A percentile compares a stretch with the other conserved stretches of the same genome.
Evolutionary conservation across 2,329 filamentous ascomycete species (phyloP).

Genomic region (Colletotrichum sp.): DNA sequence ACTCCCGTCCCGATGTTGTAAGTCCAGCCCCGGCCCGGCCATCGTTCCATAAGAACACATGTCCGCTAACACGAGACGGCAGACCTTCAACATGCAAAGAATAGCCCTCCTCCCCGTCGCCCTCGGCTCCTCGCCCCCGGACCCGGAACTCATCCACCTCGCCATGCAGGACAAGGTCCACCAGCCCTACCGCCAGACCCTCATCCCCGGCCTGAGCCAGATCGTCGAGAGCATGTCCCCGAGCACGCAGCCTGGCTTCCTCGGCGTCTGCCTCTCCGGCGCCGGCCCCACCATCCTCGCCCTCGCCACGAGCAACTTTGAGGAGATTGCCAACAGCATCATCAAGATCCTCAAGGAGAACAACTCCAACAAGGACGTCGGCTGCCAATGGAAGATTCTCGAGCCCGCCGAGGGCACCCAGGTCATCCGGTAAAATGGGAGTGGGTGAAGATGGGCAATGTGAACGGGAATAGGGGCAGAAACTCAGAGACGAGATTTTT

Average conservation of each 20-base stretch:
- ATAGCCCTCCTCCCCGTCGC: constrained; percentile 90
- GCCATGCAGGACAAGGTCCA: constrained; percentile 99
- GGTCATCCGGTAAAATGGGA: constrained; percentile 34
- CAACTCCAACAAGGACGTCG: constrained; percentile 65
- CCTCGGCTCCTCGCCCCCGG: constrained; percentile 85
- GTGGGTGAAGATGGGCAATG: background rate
- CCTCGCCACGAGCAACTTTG: constrained; percentile 88
- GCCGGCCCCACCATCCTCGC: constrained; percentile 95
- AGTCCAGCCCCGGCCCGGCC: constrained; percentile 25
- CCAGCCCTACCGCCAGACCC: constrained; percentile 89
- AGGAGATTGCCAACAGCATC: constrained; percentile 81
- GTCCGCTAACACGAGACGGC: background rate
- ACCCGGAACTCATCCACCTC: constrained; percentile 92
- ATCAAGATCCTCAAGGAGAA: constrained; percentile 72
- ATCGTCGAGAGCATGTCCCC: constrained; percentile 93
- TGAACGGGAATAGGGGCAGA: background rate
- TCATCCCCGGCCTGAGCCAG: constrained; percentile 90
- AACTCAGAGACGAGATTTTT: background rate
- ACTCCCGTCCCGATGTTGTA: constrained; percentile 83
- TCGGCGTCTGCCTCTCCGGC: constrained; percentile 93
- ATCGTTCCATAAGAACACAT: too few species aligned
- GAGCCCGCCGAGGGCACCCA: constrained; percentile 80
- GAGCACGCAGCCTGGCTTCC: constrained; percentile 80
- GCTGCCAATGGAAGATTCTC: constrained; percentile 85
- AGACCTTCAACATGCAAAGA: constrained; percentile 91